Base-by-base conservation (phyloP, 352 stramenopile species). In the Plasmopara muralis region DNA sequence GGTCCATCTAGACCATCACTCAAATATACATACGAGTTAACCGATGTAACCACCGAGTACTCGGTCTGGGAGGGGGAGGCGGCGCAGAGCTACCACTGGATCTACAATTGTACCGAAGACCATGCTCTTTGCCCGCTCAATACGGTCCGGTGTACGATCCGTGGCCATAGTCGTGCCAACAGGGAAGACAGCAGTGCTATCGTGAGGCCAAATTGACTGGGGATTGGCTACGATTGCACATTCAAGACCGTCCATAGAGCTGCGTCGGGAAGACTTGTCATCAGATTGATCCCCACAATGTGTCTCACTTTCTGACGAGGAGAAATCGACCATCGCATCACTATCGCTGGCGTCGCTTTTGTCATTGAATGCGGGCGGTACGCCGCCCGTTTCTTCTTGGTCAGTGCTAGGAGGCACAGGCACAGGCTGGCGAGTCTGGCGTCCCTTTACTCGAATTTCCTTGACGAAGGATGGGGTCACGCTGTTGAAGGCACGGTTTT, bases 271-370 rank as follows among this genome's bases (percentile, higher is more conserved):
- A 6, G 38, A 10, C 4, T 43, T n/a, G 12, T 6, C 13, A 8
- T 25, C 38, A 43, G 38, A 43, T 25, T 43, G 38, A 25, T 43
- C 12, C n/a, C 38, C 38, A 43, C 38, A 25, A 43, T 43, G 38
- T 25, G 38, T 10, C 38, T 43, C 38, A 16, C 38, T 18, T 5
- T 43, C 38, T 20, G n/a, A 43, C n/a, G n/a, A n/a, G n/a, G n/a
- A 34, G 30, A 9, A 5, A 9, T 34, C 30, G 30, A 9, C 30
- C 30, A 34, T 34, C 5, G 30, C 30, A 34, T 5, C 5, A 34
- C 30, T 5, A 9, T 34, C 30, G 9, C 30, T 34, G 5, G 5
- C 9, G 30, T 34, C 30, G 30, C 30, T 34, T 34, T 34, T 5
- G 30, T 34, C 30, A 9, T 34, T 9, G 9, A 34, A 34, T 9